These are phyloP conservation scores for Adansonia grandidieri DNA, from an alignment of 441 rosid species.

Conservation along the genomic window DNA sequence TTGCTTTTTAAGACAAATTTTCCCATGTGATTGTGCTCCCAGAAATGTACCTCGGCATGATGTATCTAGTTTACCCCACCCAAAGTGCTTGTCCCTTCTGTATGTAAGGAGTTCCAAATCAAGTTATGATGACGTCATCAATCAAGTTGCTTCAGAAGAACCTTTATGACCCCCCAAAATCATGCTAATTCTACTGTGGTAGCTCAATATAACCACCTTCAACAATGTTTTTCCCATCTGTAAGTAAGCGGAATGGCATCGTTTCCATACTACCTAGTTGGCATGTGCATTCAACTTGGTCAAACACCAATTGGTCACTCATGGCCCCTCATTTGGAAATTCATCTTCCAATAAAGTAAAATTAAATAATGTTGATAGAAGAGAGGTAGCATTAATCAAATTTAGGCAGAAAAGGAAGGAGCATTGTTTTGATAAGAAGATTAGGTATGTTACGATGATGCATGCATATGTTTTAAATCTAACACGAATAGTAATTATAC, in stretches of 20 bases:
- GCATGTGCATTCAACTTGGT: conserved; percentile 67
- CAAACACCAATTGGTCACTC: conserved; percentile 59
- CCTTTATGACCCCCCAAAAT: conserved; percentile 55
- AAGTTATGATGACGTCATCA: conserved; percentile 70
- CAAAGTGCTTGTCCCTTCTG: conserved; percentile 60
- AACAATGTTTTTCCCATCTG: conserved; percentile 61
- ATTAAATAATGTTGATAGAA: conserved; percentile 66
- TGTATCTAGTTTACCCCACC: conserved; percentile 46
- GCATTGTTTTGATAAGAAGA: conserved; percentile 94
- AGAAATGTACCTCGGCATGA: conserved; percentile 54
- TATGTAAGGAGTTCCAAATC: conserved; percentile 76
- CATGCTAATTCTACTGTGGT: conserved; percentile 50
- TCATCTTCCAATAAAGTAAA: conserved; percentile 55
- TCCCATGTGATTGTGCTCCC: conserved; percentile 39
- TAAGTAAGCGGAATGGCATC: conserved; percentile 67
- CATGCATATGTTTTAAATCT: conserved; percentile 40
- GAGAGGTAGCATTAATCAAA: conserved; percentile 89
- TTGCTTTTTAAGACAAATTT: conserved; percentile 51
- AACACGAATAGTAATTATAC: conserved; percentile 60
- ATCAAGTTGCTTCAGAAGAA: conserved; percentile 58
- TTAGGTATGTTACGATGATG: conserved; percentile 63
- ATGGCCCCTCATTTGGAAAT: conserved; percentile 69
- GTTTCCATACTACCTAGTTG: conserved; percentile 70
- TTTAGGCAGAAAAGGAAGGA: conserved; percentile 93
- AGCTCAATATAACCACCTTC: conserved; percentile 72